These are phyloP conservation scores for Fistulinella prunicolor DNA, from an alignment of 768 basidiomycete species.

Conservation along the genomic window DNA sequence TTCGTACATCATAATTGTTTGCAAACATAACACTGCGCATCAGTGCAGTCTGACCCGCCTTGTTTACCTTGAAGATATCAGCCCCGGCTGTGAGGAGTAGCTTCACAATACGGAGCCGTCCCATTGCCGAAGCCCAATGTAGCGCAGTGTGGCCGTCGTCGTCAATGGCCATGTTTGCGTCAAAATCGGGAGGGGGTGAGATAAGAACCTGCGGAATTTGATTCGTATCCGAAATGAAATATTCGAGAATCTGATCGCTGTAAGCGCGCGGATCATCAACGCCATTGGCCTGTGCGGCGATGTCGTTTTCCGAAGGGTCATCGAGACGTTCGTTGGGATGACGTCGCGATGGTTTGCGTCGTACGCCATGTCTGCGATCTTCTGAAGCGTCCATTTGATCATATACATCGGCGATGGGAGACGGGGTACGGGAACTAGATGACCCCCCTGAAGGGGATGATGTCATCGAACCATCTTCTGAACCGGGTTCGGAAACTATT, in stretches of 20 bases:
- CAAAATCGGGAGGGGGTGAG: constrained; percentile 85
- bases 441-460: constrained; percentile 85
- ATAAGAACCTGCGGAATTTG: constrained; percentile 87
- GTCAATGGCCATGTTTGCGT: constrained; percentile 95
- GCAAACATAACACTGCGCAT: constrained; percentile 99
- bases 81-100: constrained; percentile 90
- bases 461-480: constrained; percentile 88
- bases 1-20: constrained; percentile 98
- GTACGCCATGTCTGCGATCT: constrained; percentile 35
- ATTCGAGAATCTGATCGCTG: constrained; percentile 94
- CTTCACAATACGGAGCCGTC: constrained; percentile 93
- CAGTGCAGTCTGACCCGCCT: constrained; percentile 91
- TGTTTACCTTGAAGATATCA: constrained; percentile 96
- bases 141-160: constrained; percentile 96
- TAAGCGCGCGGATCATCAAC: constrained; percentile 64
- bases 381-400: constrained; percentile 26
- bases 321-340: constrained; percentile 45
- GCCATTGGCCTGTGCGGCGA: constrained; percentile 40
- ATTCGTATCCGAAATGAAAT: constrained; percentile 96
- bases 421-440: constrained; percentile 91
- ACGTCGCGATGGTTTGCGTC: constrained; percentile 49
- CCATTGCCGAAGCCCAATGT: constrained; percentile 99
- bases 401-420: constrained; percentile 61
- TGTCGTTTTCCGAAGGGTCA: constrained; percentile 44
- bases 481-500: constrained; percentile 62